Evolutionary conservation across 1,284 basidiomycete genomes (phyloP).

Genomic region (Trichosporon sp.): DNA sequence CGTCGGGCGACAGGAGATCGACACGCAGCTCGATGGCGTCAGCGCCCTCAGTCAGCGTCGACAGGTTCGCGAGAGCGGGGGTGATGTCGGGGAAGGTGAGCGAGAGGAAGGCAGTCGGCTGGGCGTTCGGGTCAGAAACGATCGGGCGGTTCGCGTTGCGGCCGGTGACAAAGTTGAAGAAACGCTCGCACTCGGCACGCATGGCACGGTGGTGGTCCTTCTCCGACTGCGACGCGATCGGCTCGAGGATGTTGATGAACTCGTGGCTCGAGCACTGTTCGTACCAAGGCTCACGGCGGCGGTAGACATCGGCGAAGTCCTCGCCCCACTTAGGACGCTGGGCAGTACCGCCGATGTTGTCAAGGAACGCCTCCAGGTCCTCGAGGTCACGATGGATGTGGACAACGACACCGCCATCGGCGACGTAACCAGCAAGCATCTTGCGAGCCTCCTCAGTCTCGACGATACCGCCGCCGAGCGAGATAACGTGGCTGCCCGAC

Average conservation of each 20-base stretch:
- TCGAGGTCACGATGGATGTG: slow-evolving; percentile 71
- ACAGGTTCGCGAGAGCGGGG: slow-evolving; percentile 69
- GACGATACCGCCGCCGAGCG: slow-evolving; percentile 92
- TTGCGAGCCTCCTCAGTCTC: slow-evolving; percentile 77
- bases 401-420: slow-evolving; percentile 67
- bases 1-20: slow-evolving; percentile 73
- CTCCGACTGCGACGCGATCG: slow-evolving; percentile 43
- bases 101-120: slow-evolving; percentile 84
- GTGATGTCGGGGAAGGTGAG: slow-evolving; percentile 88
- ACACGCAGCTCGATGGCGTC: slow-evolving; percentile 94
- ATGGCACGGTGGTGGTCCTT: slow-evolving; percentile 49
- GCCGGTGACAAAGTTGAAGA: slow-evolving; percentile 88
- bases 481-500: slow-evolving; percentile 71
- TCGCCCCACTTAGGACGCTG: slow-evolving; percentile 82
- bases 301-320: slow-evolving; percentile 77
- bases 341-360: slow-evolving; percentile 64
- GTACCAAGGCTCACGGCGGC: slow-evolving; percentile 84
- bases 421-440: slow-evolving; percentile 69
- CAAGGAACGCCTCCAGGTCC: slow-evolving; percentile 76
- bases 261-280: slow-evolving; percentile 80
- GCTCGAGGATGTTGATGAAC: slow-evolving; percentile 69
- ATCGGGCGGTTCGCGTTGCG: slow-evolving; percentile 66
- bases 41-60: slow-evolving; percentile 75
- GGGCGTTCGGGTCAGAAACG: slow-evolving; percentile 53
- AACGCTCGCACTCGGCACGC: slow-evolving; percentile 58